Evolutionary conservation across 441 rosid genomes (phyloP).

Genomic region (Gossypium gossypioides): DNA sequence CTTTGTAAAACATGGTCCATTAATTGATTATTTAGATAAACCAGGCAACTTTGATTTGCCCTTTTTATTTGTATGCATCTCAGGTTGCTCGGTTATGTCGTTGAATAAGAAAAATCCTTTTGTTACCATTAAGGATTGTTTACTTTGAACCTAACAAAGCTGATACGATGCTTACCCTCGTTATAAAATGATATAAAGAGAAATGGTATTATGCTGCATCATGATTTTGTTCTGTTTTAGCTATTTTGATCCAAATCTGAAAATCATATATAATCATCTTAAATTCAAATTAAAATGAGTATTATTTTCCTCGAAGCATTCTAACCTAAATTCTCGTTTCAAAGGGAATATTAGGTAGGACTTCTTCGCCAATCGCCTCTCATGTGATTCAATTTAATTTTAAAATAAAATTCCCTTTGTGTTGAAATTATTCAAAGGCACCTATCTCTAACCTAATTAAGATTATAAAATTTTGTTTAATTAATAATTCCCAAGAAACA

Average conservation of each 20-base stretch:
- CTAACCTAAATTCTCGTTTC: background rate
- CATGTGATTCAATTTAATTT: background rate
- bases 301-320: background rate
- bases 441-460: background rate
- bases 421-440: background rate
- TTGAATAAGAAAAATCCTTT: constrained; percentile 27
- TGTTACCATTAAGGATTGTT: constrained; percentile 21
- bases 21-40: constrained; percentile 11
- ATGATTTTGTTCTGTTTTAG: background rate
- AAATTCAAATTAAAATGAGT: too few species aligned
- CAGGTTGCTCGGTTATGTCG: constrained; percentile 35
- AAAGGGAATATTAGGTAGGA: background rate
- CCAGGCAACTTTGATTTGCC: constrained; percentile 14
- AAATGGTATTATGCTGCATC: background rate
- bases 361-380: background rate
- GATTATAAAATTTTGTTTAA: background rate
- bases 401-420: background rate
- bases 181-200: background rate
- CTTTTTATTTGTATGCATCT: constrained; percentile 6
- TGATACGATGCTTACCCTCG: constrained; percentile 8
- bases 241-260: too few species aligned
- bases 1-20: background rate
- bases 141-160: constrained; percentile 15
- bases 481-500: background rate
- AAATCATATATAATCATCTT: too few species aligned